Evolutionary conservation across 108 stramenopile genomes (phyloP), one percentile per base, ranked within the genome.

Genomic region (Cylindrotheca fusiformis): DNA sequence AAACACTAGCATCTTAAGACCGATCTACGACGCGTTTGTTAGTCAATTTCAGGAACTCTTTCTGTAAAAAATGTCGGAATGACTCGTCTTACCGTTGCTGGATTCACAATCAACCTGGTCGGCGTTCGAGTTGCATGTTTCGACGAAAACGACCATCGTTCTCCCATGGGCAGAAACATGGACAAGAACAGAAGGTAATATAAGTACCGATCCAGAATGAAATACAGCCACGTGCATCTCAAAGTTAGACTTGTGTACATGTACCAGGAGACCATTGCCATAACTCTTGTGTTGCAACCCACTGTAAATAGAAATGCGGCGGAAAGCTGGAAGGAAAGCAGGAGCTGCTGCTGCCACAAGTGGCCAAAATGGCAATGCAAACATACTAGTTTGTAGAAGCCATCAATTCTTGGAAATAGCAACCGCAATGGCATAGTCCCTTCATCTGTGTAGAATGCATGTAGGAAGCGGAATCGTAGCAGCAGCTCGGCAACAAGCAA

Each of bases 201-300:
- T 72, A 92, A 88, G 45, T 92, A 92, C 22, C 92, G 79, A 75
- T 94, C 93, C 56, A 94, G 63, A 55, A 94, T 94, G 49, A 88
- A 94, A 56, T 84, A 84, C 31, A 94, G 71, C 89, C 89, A 94
- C 12, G 87, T 91, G 67, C 88, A 88, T 21, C 93, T 65, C 32
- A 94, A 67, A 19, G 85, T 90, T 52, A 91, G 70, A 54, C 79
- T 81, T 1, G 89, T 70, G 32, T 90, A 94, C 52, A 90, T 49
- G 58, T 78, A 73, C 85, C 87, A 93, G 19, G 84, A 88, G 32
- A 82, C 32, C n/a, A 87, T 52, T 4, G 91, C 60, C 21, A 71
- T 76, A n/a, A 86, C 14, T 65, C 69, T 75, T 5, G 85, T 86
- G 20, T 55, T 31, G 53, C 71, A 85, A 44, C 91, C 91, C 4